A percentile compares a stretch with the other conserved stretches of the same genome.
These are phyloP conservation scores for Zarea fungicola DNA, from an alignment of 2,329 filamentous ascomycete species.

Conservation along the genomic window DNA sequence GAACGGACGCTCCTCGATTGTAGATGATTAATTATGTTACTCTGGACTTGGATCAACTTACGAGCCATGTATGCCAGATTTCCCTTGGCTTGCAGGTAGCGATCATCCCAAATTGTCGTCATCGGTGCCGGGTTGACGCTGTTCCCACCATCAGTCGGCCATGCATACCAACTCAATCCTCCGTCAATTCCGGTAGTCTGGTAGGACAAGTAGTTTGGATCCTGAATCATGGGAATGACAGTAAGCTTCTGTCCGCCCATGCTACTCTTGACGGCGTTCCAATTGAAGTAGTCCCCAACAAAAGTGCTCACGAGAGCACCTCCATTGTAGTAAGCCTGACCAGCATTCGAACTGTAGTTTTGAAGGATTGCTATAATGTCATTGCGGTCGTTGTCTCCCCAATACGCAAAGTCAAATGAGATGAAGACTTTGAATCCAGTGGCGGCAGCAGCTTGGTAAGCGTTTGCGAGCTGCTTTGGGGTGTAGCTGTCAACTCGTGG, in stretches of 20 bases:
- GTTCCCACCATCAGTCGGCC: conserved; percentile 20
- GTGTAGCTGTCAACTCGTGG: conserved; percentile 19
- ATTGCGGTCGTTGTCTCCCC: conserved; percentile 17
- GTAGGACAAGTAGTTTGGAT: conserved; percentile 15
- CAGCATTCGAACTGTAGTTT: conserved; percentile 16
- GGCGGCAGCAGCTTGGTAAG: conserved; percentile 17
- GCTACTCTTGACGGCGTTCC: conserved; percentile 18
- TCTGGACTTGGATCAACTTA: conserved; percentile 14
- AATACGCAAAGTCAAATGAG: conserved; percentile 22
- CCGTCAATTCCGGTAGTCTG: conserved; percentile 18
- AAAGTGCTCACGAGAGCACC: conserved; percentile 21
- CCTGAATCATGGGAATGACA: conserved; percentile 18
- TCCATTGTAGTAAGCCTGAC: conserved; percentile 17
- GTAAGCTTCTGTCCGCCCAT: conserved; percentile 17
- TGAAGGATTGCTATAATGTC: conserved; percentile 16
- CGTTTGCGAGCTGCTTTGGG: conserved; percentile 18
- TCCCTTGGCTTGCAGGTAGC: conserved; percentile 15
- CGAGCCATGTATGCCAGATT: conserved; percentile 20
- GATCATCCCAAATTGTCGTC: conserved; percentile 19
- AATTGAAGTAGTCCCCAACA: conserved; percentile 20
- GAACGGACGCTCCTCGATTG: too few species aligned
- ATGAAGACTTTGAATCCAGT: conserved; percentile 20
- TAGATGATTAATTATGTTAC: not conserved
- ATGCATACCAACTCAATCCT: conserved; percentile 20
- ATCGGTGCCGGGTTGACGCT: conserved; percentile 19